Evolutionary conservation across 2,329 filamentous ascomycete genomes (phyloP).

Genomic region (Aspergillus tanneri): DNA sequence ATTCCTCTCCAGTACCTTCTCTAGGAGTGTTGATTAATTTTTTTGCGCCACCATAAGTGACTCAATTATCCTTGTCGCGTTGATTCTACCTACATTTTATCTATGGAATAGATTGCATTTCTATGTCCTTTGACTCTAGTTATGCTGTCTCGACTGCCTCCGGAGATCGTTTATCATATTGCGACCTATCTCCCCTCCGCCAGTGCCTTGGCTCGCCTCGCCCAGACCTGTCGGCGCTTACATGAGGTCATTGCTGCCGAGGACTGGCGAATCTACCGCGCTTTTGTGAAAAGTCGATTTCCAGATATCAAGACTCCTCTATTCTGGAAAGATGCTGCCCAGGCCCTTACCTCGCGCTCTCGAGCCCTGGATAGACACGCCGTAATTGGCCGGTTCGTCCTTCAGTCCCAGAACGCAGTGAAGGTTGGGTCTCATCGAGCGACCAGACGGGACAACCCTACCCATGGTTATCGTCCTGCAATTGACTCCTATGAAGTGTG

Average conservation of each 20-base stretch:
- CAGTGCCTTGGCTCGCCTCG: slow-evolving; percentile 45
- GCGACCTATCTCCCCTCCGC: slow-evolving; percentile 47
- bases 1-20: neutral
- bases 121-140: neutral
- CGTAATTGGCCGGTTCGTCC: slow-evolving; percentile 55
- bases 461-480: slow-evolving; percentile 58
- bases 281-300: slow-evolving; percentile 51
- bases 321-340: slow-evolving; percentile 52
- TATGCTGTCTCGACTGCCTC: slow-evolving; percentile 40
- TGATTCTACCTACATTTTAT: neutral
- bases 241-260: slow-evolving; percentile 48
- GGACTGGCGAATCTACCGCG: slow-evolving; percentile 49
- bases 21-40: neutral
- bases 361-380: slow-evolving; percentile 58
- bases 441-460: slow-evolving; percentile 49
- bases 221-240: slow-evolving; percentile 48
- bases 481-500: slow-evolving; percentile 59
- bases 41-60: neutral
- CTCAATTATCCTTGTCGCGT: neutral
- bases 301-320: slow-evolving; percentile 45
- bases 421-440: slow-evolving; percentile 34
- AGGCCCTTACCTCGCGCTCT: slow-evolving; percentile 56
- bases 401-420: slow-evolving; percentile 45
- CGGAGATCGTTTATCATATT: slow-evolving; percentile 47
- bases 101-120: neutral